Conservation (phyloP, 441 rosid species). For the Dalechampia spathulata region DNA sequence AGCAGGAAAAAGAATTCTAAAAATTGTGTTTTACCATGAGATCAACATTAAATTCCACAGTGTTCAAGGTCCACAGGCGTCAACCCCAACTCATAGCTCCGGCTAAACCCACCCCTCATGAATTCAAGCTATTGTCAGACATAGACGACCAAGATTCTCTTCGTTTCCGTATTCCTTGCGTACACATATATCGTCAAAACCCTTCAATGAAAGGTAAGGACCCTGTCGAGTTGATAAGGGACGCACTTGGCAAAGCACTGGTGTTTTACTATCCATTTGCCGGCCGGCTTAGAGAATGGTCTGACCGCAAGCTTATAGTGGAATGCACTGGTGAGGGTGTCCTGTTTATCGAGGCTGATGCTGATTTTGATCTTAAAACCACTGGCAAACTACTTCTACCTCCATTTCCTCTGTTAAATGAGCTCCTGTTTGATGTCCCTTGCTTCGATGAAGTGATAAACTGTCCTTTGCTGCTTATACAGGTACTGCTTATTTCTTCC, state of each 20-base stretch:
- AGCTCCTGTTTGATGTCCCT: conserved; percentile 39
- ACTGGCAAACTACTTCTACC: conserved; percentile 35
- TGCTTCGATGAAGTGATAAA: conserved; percentile 29
- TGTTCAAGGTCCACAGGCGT: conserved; percentile 21
- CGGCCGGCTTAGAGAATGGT: conserved; percentile 32
- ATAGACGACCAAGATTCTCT: conserved; percentile 39
- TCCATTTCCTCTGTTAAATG: conserved; percentile 46
- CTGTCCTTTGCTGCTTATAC: conserved; percentile 36
- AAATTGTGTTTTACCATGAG: too few species aligned
- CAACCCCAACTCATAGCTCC: conserved; percentile 29
- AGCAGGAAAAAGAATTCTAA: too few species aligned
- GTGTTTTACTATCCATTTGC: conserved; percentile 47
- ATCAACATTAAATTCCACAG: too few species aligned
- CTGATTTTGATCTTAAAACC: too few species aligned
- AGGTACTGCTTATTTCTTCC: too few species aligned
- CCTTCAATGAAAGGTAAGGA: conserved; percentile 28
- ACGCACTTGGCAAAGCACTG: conserved; percentile 30
- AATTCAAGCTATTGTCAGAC: conserved; percentile 30
- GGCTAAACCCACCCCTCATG: conserved; percentile 30
- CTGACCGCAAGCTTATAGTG: conserved; percentile 31
- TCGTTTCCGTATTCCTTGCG: conserved; percentile 22
- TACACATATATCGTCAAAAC: conserved; percentile 12
- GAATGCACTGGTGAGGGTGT: conserved; percentile 45
- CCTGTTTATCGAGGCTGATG: conserved; percentile 37
- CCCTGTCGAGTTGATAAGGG: conserved; percentile 24